Evolutionary conservation across 1,284 basidiomycete genomes (phyloP), one percentile per base, ranked within the genome.

Genomic region (Pterulicium gracile): DNA sequence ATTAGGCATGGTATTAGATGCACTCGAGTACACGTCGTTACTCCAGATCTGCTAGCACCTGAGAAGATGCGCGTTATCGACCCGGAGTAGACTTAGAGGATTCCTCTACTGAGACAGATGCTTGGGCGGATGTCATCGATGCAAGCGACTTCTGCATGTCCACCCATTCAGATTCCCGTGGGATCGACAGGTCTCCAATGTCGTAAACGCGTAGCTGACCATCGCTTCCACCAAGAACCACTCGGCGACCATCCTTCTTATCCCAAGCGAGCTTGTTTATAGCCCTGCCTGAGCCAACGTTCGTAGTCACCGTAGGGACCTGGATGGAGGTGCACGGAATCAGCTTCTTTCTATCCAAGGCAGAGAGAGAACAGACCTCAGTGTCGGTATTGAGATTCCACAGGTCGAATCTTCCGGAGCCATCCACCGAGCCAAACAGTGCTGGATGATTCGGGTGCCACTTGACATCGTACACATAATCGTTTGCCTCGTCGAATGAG

Each of bases 401-500:
- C 42, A 99, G 58, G 60, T 98, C 92, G 63, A 99, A 93, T 58
- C 85, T 86, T 24, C 95, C 96, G 1, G 86, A 85, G 0, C 93
- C 96, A 61, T 98, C 94, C 1, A 92, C 96, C 3, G 81, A 82
- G 13, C 88, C 95, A 61, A 98, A 99, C 39, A 96, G 51, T 0
- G 93, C 91, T 3, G 96, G 96, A 62, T 98, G 94, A 20, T 79
- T 70, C 1, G 94, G 92, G 61, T 98, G 94, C 96, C 96, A 99
- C 59, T 84, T 87, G 43, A 93, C 93, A 64, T 98, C 95, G 65
- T 96, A 98, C n/a, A 98, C 91, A 60, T 98, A 98, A 61, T 98
- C 95, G 61, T 92, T 90, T 10, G 90, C 85, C 63, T 97, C 94
- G 55, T 98, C 94, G 56, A 97, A 96, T 39, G 88, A 90, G 61